Evolutionary conservation across 2,329 filamentous ascomycete genomes (phyloP), one percentile per base, ranked within the genome.

Genomic region (Aspergillus costaricaensis): DNA sequence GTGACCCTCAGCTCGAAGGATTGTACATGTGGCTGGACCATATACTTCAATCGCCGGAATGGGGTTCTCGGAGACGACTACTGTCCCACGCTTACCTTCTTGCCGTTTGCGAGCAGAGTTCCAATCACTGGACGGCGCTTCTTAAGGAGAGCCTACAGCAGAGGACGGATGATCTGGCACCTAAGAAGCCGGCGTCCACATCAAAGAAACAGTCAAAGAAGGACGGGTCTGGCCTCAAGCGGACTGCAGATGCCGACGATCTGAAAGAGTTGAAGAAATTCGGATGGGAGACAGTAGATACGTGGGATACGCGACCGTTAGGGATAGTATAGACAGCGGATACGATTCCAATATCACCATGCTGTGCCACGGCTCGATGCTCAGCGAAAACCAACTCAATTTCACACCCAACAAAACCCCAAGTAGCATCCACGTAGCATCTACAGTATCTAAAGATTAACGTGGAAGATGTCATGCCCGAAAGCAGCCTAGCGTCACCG

Each of bases 11-110:
- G 6, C 69, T 70, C 38, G 80, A 85, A 69, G 80, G 76, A 2
- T 56, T 81, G 32, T 81, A 76, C 62, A 70, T 77, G 36, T 86
- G 84, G 84, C 65, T 83, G 25, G 65, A 77, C 8, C 81, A 84
- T 65, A 72, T 85, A 9, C 65, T 83, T 25, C 70, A 70, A 5
- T 76, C 76, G 10, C 54, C 70, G 3, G 67, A 70, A 2, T 82
- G 79, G 79, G 65, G 66, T 10, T 64, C 64, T 30, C 62, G 70
- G 36, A 67, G 70, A 32, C 66, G 60, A 30, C 59, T 67, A 15
- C 66, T 76, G 14, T 72, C 75, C 4, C 62, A 69, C 39, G 69
- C 65, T 9, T 77, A 79, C 59, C 60, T 77, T 12, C 62, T 69
- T 15, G 70, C 71, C 19, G 66, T 68, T 17, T 80, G 77, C 58